These are phyloP conservation scores for Zygosaccharomyces pseudorouxii DNA, from an alignment of 805 yeast genomes.

Conservation along the genomic window DNA sequence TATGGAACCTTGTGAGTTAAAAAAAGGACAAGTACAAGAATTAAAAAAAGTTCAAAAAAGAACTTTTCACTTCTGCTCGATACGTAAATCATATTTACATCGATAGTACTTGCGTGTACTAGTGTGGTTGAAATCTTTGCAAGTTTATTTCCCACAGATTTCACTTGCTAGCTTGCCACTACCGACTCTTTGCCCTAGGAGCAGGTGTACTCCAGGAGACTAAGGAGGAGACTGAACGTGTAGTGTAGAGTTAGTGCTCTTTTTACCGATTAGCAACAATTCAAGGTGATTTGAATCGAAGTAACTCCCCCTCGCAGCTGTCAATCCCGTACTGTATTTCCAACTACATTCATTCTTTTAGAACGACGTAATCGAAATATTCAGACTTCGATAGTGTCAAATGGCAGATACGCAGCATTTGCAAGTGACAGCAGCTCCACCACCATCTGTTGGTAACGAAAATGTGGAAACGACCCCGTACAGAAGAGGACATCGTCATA, in stretches of 20 bases:
- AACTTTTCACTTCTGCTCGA: background rate
- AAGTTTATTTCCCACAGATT: background rate
- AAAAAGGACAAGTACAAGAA: background rate
- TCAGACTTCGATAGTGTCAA: too few species aligned
- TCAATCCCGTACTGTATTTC: background rate
- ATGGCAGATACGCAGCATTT: slow-evolving; percentile 24
- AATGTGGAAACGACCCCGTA: slow-evolving; percentile 26
- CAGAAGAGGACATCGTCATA: slow-evolving; percentile 65
- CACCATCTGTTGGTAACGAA: slow-evolving; percentile 1
- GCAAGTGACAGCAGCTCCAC: slow-evolving; percentile 7
- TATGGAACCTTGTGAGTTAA: background rate
- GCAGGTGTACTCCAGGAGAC: slow-evolving; percentile 1
- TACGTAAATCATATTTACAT: too few species aligned
- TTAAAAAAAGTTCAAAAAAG: slow-evolving; percentile 1
- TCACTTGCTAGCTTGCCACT: background rate
- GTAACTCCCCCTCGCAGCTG: background rate
- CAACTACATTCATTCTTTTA: slow-evolving; percentile 18
- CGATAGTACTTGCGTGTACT: background rate
- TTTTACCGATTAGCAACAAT: background rate
- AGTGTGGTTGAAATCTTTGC: background rate
- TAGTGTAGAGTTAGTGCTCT: background rate
- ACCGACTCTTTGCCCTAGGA: background rate
- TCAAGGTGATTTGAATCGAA: background rate
- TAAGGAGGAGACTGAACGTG: background rate
- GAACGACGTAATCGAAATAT: too few species aligned